phyloP scores from a whole-genome alignment of 192 early-diverging fungal species.

The Rhizophagus sp. region DNA sequence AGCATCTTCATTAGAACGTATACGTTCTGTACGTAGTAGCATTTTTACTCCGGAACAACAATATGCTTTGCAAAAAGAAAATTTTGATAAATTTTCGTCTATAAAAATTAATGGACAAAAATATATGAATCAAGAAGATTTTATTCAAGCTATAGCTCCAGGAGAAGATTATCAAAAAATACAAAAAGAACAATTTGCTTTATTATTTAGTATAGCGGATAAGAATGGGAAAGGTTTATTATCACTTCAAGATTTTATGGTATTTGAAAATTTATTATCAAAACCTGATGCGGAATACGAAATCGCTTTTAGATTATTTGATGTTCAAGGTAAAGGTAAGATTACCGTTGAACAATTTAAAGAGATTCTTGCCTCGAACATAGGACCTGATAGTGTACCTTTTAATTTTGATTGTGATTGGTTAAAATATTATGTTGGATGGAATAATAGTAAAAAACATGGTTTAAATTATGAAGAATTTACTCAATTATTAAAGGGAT shows the following conservation, averaged over 20 bases:
- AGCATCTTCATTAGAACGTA: not conserved
- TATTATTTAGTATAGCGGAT: slow-evolving; percentile 65
- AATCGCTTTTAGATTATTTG: slow-evolving; percentile 70
- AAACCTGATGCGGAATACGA: slow-evolving; percentile 75
- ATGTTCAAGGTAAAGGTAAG: slow-evolving; percentile 56
- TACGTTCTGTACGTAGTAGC: not conserved
- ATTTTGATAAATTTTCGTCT: slow-evolving; percentile 53
- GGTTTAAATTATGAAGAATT: slow-evolving; percentile 72
- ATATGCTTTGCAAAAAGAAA: slow-evolving; percentile 38
- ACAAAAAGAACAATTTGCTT: slow-evolving; percentile 53
- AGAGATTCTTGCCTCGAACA: slow-evolving; percentile 54
- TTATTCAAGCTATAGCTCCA: slow-evolving; percentile 55
- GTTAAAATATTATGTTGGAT: slow-evolving; percentile 70
- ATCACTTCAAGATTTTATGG: slow-evolving; percentile 61
- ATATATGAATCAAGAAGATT: slow-evolving; percentile 63
- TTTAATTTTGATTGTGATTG: slow-evolving; percentile 73
- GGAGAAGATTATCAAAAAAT: slow-evolving; percentile 59
- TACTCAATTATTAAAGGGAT: slow-evolving; percentile 66
- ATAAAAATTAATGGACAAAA: slow-evolving; percentile 51
- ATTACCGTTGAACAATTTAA: slow-evolving; percentile 72
- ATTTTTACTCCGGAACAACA: not conserved
- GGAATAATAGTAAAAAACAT: slow-evolving; percentile 47
- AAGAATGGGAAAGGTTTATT: slow-evolving; percentile 47
- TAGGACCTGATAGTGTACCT: slow-evolving; percentile 58
- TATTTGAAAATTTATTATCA: slow-evolving; percentile 60